Base-by-base conservation (phyloP, 495 filamentous ascomycete species). In the Thozetella sp. region DNA sequence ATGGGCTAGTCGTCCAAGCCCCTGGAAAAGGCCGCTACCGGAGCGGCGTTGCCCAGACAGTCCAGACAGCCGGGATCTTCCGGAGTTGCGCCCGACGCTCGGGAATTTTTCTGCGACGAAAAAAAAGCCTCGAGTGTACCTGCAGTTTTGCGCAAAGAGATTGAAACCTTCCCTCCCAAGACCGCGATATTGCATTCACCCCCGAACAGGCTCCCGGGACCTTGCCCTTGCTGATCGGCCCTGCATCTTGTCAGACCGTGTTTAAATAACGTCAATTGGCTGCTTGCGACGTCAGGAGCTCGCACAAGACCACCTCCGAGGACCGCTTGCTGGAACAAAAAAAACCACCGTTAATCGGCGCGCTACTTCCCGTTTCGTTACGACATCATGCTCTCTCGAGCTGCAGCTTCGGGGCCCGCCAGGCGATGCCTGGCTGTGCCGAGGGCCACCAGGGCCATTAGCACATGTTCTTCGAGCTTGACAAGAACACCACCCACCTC, bases 361-460 rank as follows among this genome's bases (percentile, higher is more conserved):
- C 43, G 43, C 43, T 48, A 48, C 43, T 48, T 48, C 43, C 43
- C n/a, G 4, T 48, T 48, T 48, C 3, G 43, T 48, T 48, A 48
- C 43, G 43, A 48, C 43, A 48, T 48, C 43, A 48, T 48, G 43
- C 43, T 48, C 20, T 48, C 43, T 48, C 43, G 43, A 48, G 43
- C 43, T 48, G 43, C 43, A 48, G 43, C 43, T 15, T 48, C 43
- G 43, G 43, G 43, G 43, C 43, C 43, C 43, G 43, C 43, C 43
- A 48, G 43, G 43, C 43, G 43, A 15, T 48, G 64, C 56, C 26
- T 72, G 25, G 63, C 68, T 67, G 65, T 69, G 65, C 76, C 75
- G 76, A 78, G 77, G 74, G 62, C 67, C 65, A 64, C 73, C 43
- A 69, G 72, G 30, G 56, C 67, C 26, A 48, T 75, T 62, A 70